phyloP scores from a whole-genome alignment of 2,329 filamentous ascomycete genomes.

The Neofusicoccum ribis region DNA sequence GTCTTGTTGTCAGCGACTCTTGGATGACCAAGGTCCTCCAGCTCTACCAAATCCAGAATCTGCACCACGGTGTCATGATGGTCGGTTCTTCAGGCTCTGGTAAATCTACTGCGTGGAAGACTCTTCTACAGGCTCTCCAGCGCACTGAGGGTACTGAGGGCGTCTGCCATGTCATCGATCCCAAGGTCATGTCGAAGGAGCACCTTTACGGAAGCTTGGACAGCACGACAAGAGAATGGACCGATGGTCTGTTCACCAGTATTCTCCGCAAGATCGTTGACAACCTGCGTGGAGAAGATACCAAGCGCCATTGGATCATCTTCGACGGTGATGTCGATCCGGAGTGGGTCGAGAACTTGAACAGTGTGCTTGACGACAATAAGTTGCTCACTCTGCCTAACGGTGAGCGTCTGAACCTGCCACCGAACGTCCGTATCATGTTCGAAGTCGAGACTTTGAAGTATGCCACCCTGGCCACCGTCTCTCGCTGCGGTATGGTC shows the following conservation, averaged over 20 bases:
- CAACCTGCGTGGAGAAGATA: conserved; percentile 94
- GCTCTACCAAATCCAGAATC: conserved; percentile 94
- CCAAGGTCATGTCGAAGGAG: conserved; percentile 99
- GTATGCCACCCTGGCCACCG: conserved; percentile 96
- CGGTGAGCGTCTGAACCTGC: conserved; percentile 93
- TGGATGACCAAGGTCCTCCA: conserved; percentile 99
- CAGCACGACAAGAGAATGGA: conserved; percentile 97
- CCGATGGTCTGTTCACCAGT: conserved; percentile 95
- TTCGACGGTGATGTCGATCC: conserved; percentile 99
- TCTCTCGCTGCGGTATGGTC: conserved; percentile 99
- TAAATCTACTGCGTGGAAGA: conserved; percentile 93
- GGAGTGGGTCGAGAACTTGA: conserved; percentile 99
- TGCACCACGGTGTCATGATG: conserved; percentile 99
- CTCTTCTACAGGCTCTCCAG: conserved; percentile 87
- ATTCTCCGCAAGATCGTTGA: conserved; percentile 98
- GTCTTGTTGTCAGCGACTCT: conserved; percentile 84
- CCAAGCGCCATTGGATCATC: conserved; percentile 98
- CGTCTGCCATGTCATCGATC: conserved; percentile 95
- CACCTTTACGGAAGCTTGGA: conserved; percentile 93
- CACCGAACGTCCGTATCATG: conserved; percentile 96
- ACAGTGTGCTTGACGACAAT: conserved; percentile 99
- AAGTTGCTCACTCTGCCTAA: conserved; percentile 96
- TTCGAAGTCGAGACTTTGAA: conserved; percentile 98
- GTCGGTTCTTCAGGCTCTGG: conserved; percentile 96
- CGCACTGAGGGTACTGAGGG: conserved; percentile 89